Percentiles rank a stretch among this genome's conserved stretches.
phyloP scores from a whole-genome alignment of 805 yeast genomes.

The Saccharomycopsis babjevae region DNA sequence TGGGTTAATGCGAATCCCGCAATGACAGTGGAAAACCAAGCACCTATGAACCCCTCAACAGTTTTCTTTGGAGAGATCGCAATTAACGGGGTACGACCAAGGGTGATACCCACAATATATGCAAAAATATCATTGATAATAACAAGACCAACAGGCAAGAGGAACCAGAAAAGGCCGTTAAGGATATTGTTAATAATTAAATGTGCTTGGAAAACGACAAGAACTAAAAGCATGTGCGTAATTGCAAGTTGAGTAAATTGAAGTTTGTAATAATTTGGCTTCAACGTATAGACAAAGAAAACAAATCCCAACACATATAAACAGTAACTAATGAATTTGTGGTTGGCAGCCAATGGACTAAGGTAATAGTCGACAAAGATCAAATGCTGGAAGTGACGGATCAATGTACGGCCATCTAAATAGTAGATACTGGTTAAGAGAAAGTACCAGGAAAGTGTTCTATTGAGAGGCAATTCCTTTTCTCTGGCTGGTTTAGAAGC shows the following conservation, averaged over 20 bases:
- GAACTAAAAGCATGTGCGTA: slow-evolving; percentile 84
- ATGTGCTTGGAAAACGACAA: slow-evolving; percentile 91
- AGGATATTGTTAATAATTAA: slow-evolving; percentile 81
- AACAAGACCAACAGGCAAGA: slow-evolving; percentile 84
- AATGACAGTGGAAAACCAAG: slow-evolving; percentile 86
- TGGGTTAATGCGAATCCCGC: slow-evolving; percentile 61
- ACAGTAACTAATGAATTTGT: slow-evolving; percentile 74
- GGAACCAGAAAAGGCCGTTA: slow-evolving; percentile 89
- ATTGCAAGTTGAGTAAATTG: slow-evolving; percentile 91
- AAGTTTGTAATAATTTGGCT: slow-evolving; percentile 80
- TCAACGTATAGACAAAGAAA: slow-evolving; percentile 78
- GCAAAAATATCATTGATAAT: slow-evolving; percentile 95
- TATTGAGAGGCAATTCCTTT: slow-evolving; percentile 72
- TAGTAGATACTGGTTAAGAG: slow-evolving; percentile 79
- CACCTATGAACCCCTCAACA: slow-evolving; percentile 94
- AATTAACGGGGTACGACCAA: slow-evolving; percentile 86
- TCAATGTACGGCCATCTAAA: slow-evolving; percentile 76
- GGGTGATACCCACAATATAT: slow-evolving; percentile 91
- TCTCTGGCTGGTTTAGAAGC: slow-evolving; percentile 71
- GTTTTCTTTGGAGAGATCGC: slow-evolving; percentile 95
- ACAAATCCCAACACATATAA: slow-evolving; percentile 82
- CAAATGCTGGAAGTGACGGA: slow-evolving; percentile 50
- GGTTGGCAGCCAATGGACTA: slow-evolving; percentile 59
- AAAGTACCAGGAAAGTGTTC: slow-evolving; percentile 87
- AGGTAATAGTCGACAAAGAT: slow-evolving; percentile 44